Evolutionary conservation across 352 stramenopile genomes (phyloP), one percentile per base, ranked within the genome.

Genomic region (Pythium grandisporangium): DNA sequence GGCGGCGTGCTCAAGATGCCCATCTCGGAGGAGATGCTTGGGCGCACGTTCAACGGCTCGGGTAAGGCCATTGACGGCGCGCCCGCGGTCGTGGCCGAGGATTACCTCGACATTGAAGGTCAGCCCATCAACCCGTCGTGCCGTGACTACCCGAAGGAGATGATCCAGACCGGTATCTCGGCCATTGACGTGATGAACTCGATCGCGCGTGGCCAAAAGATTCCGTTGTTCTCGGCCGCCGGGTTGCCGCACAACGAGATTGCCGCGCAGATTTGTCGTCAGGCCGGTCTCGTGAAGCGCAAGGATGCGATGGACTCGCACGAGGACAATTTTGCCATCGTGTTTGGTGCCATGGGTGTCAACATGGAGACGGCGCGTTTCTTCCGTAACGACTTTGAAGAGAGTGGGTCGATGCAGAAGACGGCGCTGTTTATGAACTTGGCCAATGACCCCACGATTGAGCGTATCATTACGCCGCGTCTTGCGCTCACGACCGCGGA

Each of bases 151-250:
- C 96, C 96, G 50, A 98, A 98, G 78, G 95, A 97, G 56, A 99
- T 99, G 96, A 99, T 99, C 61, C 96, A 99, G 70, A 99, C 96
- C 26, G 96, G 96, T 66, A 99, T 99, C 52, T 99, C 95, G 22
- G 96, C 96, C 43, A 99, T 99, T 70, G 96, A 99, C 73, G 95
- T 99, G 23, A 99, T 99, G 96, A 99, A 99, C 84, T 98, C 92
- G 40, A 97, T 99, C 51, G 96, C 96, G 20, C 91, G 96, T 82
- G 96, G 96, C 55, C 96, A 99, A 67, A 99, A 99, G 70, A 99
- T 99, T 64, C 96, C 96, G 52, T 92, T 99, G 44, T 99, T 99
- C 73, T 98, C 93, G 42, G 96, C 96, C 23, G 95, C 96, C 25
- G 96, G 96, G 81, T 65, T 99, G 56, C 96, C 96, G 25, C 96